Percentiles rank a stretch among this genome's conserved stretches.
Conservation (phyloP, 2,329 filamentous ascomycete genomes). For the Sphaerulina vaccinii region DNA sequence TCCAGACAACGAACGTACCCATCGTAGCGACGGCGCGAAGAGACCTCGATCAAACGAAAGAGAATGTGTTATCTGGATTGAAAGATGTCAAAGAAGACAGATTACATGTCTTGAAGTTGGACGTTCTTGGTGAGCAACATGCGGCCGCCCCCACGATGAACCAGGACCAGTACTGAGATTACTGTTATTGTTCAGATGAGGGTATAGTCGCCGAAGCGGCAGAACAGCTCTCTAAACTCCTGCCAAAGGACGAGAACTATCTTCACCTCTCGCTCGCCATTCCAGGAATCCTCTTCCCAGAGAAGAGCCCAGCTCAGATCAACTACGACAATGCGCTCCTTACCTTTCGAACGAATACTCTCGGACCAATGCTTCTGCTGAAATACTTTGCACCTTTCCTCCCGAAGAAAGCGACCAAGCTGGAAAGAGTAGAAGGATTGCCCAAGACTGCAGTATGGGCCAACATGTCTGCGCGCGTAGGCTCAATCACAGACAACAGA, state of each 20-base stretch:
- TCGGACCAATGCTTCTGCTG: constrained; percentile 72
- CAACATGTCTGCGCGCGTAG: constrained; percentile 77
- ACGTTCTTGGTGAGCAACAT: constrained; percentile 53
- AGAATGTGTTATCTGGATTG: constrained; percentile 52
- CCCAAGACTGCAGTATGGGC: constrained; percentile 63
- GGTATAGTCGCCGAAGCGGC: constrained; percentile 58
- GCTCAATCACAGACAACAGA: constrained; percentile 68
- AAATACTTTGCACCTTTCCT: constrained; percentile 73
- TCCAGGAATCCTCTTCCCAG: constrained; percentile 70
- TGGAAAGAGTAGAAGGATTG: constrained; percentile 35
- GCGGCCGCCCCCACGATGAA: background rate
- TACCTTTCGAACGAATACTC: constrained; percentile 70
- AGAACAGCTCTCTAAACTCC: constrained; percentile 38
- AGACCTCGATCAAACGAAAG: constrained; percentile 50
- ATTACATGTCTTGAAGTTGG: constrained; percentile 54
- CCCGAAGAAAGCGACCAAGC: constrained; percentile 55
- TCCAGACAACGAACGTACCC: constrained; percentile 57
- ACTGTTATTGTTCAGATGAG: constrained; percentile 53
- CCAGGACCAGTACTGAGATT: background rate
- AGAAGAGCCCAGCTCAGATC: constrained; percentile 68
- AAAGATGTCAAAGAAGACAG: constrained; percentile 47
- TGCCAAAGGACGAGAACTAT: constrained; percentile 49
- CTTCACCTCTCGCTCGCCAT: constrained; percentile 69
- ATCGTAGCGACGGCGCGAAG: constrained; percentile 61
- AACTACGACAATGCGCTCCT: constrained; percentile 60